Evolutionary conservation across 2,329 filamentous ascomycete genomes (phyloP), one percentile per base, ranked within the genome.

Genomic region (Cladosporium sp.): DNA sequence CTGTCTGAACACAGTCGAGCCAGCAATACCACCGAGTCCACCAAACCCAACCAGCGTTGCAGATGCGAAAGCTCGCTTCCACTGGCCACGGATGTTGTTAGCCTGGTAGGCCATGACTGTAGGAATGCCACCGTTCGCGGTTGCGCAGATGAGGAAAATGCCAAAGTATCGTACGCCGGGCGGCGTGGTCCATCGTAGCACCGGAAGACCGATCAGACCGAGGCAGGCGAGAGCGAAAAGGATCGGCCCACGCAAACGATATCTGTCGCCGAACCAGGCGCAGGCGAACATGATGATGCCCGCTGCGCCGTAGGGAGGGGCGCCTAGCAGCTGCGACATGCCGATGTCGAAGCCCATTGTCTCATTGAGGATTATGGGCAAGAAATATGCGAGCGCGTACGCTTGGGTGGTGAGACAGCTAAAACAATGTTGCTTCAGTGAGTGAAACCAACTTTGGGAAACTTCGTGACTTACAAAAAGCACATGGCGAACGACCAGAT

Each of bases 71-170:
- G 91, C 91, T 49, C 92, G 86, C 80, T 93, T 95, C 91, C 91
- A 95, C 78, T 94, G 91, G 0, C 91, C 92, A 63, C 90, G 88
- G 72, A 95, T 89, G 77, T 95, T 95, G 79, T 93, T 95, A 44
- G 91, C 90, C 80, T 93, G 91, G 78, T 92, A 93, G 0, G 90
- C 84, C 82, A 95, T 87, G 61, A 85, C 82, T 0, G 87, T 83
- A 0, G 92, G 91, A 12, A 93, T 83, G 74, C 93, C 95, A 67
- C 88, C 85, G 77, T 93, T 93, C 68, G 88, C 88, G 6, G 90
- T 91, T 0, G 90, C 89, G 0, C 90, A 89, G 23, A 87, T 84
- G 52, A 93, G 79, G 79, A 93, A 93, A 66, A 92, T 84, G 63
- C 90, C 91, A 68, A 91, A 88, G 78, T 92, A 93, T 55, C 72